Base-by-base conservation (phyloP, 768 basidiomycete species). In the Mycena alexandri region DNA sequence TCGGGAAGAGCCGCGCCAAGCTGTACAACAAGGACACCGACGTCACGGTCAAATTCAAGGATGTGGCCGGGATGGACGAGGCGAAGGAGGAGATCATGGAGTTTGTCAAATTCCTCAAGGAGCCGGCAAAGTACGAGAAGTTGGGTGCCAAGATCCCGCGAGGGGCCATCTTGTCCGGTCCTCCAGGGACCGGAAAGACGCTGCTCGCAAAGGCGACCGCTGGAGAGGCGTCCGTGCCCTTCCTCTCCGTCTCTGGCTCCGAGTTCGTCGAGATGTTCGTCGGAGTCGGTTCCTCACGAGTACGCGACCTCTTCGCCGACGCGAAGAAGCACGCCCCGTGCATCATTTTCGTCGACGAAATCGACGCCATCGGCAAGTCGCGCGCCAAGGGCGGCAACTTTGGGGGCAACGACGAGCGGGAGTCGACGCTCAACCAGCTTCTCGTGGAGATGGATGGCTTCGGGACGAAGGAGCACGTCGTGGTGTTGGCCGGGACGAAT, bases 201-300 rank as follows among this genome's bases (percentile, higher is more conserved):
- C 84, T 99, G 13, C 87, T 99, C 41, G 98, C 98, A 13, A 99
- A 99, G 79, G 98, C 98, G 3, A 99, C 98, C 5, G 98, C 98
- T 3, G 98, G 98, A 56, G 98, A 99, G 80, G 97, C 98, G 6
- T 93, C 90, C 48, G 97, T 99, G 6, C 97, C 98, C 46, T 99
- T 99, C 91, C 87, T 98, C 65, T 97, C 95, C 24, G 98, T 99
- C 46, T 98, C 97, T 52, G 98, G 98, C 56, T 99, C 97, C 47
- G 98, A 99, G 77, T 99, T 99, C 77, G 96, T 99, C 67, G 98
- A 99, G 82, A 98, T 99, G 96, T 99, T 99, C 76, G 98, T 99
- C 72, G 98, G 98, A 79, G 98, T 99, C 57, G 98, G 98, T 64
- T 96, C 98, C 3, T 96, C 95, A 5, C 90, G 98, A 69, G 98